Evolutionary conservation across 2,329 filamentous ascomycete genomes (phyloP), one percentile per base, ranked within the genome.

Genomic region (Xylariomycetidae sp.): DNA sequence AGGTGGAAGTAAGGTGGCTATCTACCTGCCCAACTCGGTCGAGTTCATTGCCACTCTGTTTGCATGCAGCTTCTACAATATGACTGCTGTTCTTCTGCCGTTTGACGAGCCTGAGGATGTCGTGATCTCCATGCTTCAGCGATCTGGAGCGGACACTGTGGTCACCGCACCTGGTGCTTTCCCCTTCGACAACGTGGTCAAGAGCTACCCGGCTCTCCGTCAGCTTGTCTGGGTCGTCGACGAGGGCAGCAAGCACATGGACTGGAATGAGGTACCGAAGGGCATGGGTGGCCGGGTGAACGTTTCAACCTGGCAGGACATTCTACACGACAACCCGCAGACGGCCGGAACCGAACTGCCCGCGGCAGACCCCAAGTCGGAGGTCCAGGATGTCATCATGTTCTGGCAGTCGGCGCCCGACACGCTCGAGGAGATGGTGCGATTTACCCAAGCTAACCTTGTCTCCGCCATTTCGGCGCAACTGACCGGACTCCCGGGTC

Each of bases 141-240:
- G 78, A 22, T 81, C 82, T 1, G 75, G 80, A 24, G 85, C 84
- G 32, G 89, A 98, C 56, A 78, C 82, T 3, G 68, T 98, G 13
- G 72, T 98, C 39, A 86, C 87, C 2, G 79, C 83, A 19, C 89
- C 90, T 3, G 92, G 92, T 25, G 79, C 83, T n/a, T 74, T 96
- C 37, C 85, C 92, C 15, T 77, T 95, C 26, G 80, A 87, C 42
- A 65, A 73, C 23, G 73, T 94, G 10, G 72, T 79, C 32, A 76
- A 80, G 49, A 72, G 68, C 33, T 87, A 85, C 50, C 72, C 80
- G 5, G 71, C 74, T 23, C 70, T 98, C 28, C 80, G 79, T 40
- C 78, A 88, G 47, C 71, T 95, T 19, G 75, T 95, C 48, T 96
- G 89, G 86, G 89, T 95, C 10, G 87, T 93, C 5, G 90, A 95